phyloP scores from a whole-genome alignment of 2,329 filamentous ascomycete genomes.

The Fusarium sp. region DNA sequence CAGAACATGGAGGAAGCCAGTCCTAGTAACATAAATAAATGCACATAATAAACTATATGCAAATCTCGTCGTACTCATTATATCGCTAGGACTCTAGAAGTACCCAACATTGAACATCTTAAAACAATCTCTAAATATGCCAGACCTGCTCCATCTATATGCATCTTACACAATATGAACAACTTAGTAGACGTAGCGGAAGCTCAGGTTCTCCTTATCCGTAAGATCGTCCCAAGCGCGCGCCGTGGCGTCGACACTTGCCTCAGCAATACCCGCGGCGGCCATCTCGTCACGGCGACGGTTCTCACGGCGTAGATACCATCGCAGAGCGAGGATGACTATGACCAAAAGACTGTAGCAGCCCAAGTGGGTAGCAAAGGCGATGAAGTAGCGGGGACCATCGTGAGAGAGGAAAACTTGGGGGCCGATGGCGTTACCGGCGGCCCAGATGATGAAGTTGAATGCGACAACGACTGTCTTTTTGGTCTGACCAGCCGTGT shows the following conservation, averaged over 20 bases:
- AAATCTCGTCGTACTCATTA: neutral
- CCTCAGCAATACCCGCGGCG: slow-evolving; percentile 51
- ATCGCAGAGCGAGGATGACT: slow-evolving; percentile 66
- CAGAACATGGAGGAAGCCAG: neutral
- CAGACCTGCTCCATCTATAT: neutral
- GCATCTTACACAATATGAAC: neutral
- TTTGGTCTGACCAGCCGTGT: slow-evolving; percentile 78
- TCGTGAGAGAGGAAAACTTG: slow-evolving; percentile 72
- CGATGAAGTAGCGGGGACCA: slow-evolving; percentile 73
- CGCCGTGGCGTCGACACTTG: slow-evolving; percentile 43
- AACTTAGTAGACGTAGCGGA: slow-evolving; percentile 63
- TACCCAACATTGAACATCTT: neutral
- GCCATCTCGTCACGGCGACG: slow-evolving; percentile 62
- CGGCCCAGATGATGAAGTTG: slow-evolving; percentile 76
- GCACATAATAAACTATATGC: neutral
- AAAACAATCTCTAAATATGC: neutral
- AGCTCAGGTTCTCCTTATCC: slow-evolving; percentile 68
- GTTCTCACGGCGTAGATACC: slow-evolving; percentile 67
- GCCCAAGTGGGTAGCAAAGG: slow-evolving; percentile 74
- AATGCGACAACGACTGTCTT: slow-evolving; percentile 74
- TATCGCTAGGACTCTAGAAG: neutral
- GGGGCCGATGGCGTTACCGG: slow-evolving; percentile 74
- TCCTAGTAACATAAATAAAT: neutral
- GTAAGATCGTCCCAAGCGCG: slow-evolving; percentile 67
- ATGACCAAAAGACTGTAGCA: slow-evolving; percentile 71